These are phyloP conservation scores for Boletus insuetus DNA, from an alignment of 768 basidiomycete species.

Conservation along the genomic window DNA sequence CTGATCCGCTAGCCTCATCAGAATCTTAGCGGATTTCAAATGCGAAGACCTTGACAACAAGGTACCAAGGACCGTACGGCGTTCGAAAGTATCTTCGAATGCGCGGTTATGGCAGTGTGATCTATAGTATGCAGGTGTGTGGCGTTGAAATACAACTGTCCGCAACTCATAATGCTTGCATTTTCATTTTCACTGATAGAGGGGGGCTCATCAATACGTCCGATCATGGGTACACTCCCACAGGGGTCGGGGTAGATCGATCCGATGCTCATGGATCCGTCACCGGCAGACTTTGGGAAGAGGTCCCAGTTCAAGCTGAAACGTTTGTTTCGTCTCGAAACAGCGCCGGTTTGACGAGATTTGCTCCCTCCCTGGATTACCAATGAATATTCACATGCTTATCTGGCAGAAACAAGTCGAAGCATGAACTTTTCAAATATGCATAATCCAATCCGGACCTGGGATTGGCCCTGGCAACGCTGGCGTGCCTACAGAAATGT, in stretches of 20 bases:
- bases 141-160: neutral
- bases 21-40: slow-evolving; percentile 14
- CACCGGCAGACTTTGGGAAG: neutral
- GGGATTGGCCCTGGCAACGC: neutral
- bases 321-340: slow-evolving; percentile 17
- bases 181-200: neutral
- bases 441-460: neutral
- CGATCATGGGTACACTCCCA: neutral
- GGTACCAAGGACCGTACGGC: neutral
- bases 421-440: neutral
- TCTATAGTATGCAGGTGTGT: neutral
- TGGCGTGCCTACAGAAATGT: neutral
- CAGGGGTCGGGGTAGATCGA: neutral
- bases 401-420: slow-evolving; percentile 10
- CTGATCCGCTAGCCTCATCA: neutral
- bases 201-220: neutral
- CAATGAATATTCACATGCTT: slow-evolving; percentile 1
- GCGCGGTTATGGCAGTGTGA: neutral
- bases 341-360: neutral
- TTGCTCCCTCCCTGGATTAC: neutral
- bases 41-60: neutral
- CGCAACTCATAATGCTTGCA: neutral
- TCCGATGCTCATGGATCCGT: neutral
- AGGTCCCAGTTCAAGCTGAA: slow-evolving; percentile 9
- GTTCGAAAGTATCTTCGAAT: neutral